Base-by-base conservation (phyloP, 345 rosid genomes). In the Mercurialis annua region DNA sequence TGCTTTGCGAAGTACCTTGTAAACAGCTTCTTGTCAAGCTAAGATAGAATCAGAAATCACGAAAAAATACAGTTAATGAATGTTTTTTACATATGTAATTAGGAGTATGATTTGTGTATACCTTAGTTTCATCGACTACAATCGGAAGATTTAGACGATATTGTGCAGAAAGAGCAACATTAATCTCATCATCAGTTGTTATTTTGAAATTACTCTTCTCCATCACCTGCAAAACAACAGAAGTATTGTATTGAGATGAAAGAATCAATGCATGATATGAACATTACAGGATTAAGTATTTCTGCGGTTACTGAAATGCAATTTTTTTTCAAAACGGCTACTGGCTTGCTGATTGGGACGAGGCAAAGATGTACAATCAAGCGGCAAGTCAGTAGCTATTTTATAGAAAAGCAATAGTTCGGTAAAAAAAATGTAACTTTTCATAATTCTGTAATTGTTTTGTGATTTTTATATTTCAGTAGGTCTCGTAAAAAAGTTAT, bases 141-240 rank as follows among this genome's bases (percentile, higher is more conserved):
- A 90, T 88, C 4, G 97, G 97, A 47, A 90, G 89, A 81, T 88
- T 88, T 53, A 86, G 81, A 48, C 81, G 88, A 71, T 90, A 90
- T 26, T 90, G 92, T 52, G 81, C 90, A 27, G 90, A 77, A 52
- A 73, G 81, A 17, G 97, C 95, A 66, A 90, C 72, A 38, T 81
- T 83, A 66, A 88, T 77, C 75, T 88, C 95, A 9, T 82, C 85
- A 47, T 84, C 79, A 5, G 85, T 81, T 48, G 77, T 66, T 44
- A 88, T 78, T 78, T 81, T 86, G 75, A 90, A 90, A 72, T 88
- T 88, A 75, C 97, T 86, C 76, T 86, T 85, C 11, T 86, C 84
- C 95, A 86, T 84, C 43, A 88, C 83, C 94, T 90, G 78, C 12
- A 29, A 3, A 68, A 31, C n/a, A 57, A 33, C 42, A 47, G 46